phyloP scores from a whole-genome alignment of 2,329 filamentous ascomycete species.

The Xylariaceae sp. region DNA sequence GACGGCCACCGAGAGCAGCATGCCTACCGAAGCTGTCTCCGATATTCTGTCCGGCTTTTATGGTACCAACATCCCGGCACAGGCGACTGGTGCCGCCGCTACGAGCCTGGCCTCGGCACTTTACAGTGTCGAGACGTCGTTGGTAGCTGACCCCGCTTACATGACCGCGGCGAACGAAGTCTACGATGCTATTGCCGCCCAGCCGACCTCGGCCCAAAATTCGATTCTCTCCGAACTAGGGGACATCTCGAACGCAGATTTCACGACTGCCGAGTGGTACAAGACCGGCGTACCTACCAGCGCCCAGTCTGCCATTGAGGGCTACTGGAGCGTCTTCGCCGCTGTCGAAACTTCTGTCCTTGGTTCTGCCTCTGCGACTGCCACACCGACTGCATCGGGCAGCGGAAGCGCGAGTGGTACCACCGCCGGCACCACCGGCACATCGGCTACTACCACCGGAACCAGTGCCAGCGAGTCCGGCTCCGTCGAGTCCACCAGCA shows the following conservation, averaged over 20 bases:
- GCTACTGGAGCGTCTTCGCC: background rate
- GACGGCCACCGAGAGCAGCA: background rate
- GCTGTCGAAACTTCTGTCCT: slow-evolving; percentile 8
- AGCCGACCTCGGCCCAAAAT: background rate
- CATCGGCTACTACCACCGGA: background rate
- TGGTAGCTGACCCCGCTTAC: slow-evolving; percentile 1
- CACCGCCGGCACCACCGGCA: no score
- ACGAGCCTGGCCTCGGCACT: slow-evolving; percentile 8
- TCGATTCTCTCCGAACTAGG: background rate
- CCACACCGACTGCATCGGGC: slow-evolving; percentile 1
- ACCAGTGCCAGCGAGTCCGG: background rate
- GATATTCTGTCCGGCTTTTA: slow-evolving; percentile 3
- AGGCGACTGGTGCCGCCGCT: slow-evolving; percentile 6
- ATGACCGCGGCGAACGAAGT: slow-evolving; percentile 1
- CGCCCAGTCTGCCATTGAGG: slow-evolving; percentile 3
- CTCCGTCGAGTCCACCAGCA: background rate
- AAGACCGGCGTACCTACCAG: slow-evolving; percentile 4
- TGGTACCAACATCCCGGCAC: slow-evolving; percentile 2
- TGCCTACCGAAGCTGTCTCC: background rate
- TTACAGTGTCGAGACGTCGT: slow-evolving; percentile 2
- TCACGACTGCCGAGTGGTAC: slow-evolving; percentile 9
- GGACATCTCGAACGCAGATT: background rate
- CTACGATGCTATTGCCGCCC: no score
- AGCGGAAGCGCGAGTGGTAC: background rate
- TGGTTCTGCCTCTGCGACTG: background rate